Conservation (phyloP, 495 filamentous ascomycete species). For the Xylaria scruposa region DNA sequence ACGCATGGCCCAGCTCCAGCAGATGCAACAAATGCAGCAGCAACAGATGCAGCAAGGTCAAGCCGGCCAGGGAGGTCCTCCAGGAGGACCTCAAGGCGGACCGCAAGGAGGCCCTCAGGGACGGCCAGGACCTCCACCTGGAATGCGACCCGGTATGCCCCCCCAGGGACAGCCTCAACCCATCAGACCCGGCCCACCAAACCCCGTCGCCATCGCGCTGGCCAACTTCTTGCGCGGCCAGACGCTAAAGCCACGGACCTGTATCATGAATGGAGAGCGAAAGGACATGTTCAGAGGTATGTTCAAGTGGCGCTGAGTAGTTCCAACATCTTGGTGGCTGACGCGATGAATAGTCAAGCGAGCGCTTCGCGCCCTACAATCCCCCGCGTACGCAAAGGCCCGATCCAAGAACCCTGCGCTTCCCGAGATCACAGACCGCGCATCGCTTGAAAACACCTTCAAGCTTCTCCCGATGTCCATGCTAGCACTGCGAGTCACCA, state of each 20-base stretch:
- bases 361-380: slow-evolving; percentile 90
- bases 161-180: slow-evolving; percentile 58
- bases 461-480: slow-evolving; percentile 96
- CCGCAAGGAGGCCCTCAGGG: slow-evolving; percentile 35
- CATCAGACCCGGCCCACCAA: slow-evolving; percentile 75
- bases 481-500: slow-evolving; percentile 87
- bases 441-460: slow-evolving; percentile 88
- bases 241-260: slow-evolving; percentile 87
- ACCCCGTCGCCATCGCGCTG: slow-evolving; percentile 86
- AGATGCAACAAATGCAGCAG: slow-evolving; percentile 64
- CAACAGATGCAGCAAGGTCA: slow-evolving; percentile 65
- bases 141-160: slow-evolving; percentile 43
- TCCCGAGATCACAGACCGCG: slow-evolving; percentile 83
- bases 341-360: slow-evolving; percentile 77
- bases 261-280: slow-evolving; percentile 92
- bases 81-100: slow-evolving; percentile 40
- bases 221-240: slow-evolving; percentile 88
- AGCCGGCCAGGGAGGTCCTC: slow-evolving; percentile 31
- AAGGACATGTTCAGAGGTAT: slow-evolving; percentile 98
- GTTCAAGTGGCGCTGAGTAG: slow-evolving; percentile 6
- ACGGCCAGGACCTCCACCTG: slow-evolving; percentile 32
- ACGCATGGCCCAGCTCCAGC: slow-evolving; percentile 67
- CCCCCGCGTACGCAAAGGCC: slow-evolving; percentile 85
- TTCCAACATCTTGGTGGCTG: slow-evolving; percentile 8
- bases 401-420: slow-evolving; percentile 87